Conservation (phyloP, 2,329 filamentous ascomycete species). For the Pyrenophora teres region DNA sequence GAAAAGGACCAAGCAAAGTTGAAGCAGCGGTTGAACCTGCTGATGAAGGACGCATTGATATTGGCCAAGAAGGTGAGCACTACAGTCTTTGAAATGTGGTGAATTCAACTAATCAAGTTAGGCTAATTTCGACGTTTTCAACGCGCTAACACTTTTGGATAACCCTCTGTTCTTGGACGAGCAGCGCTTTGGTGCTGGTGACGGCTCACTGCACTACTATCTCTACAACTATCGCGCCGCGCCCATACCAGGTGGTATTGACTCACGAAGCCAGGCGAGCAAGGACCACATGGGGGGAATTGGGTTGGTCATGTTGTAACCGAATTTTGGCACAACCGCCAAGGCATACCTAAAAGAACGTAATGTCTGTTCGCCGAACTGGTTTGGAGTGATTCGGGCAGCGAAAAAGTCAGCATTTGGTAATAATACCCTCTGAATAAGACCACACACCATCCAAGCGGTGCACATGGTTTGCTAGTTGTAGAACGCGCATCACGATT, state of each 20-base stretch:
- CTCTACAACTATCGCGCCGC: conserved; percentile 94
- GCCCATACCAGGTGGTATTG: conserved; percentile 82
- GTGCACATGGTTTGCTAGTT: too few relatives aligned
- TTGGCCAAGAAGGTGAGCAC: conserved; percentile 73
- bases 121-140: conserved; percentile 92
- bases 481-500: too few relatives aligned
- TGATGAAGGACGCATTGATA: conserved; percentile 85
- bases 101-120: conserved; percentile 30
- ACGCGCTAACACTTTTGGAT: conserved; percentile 89
- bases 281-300: conserved; percentile 80
- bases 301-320: conserved; percentile 80
- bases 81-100: background rate
- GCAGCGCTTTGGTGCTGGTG: conserved; percentile 92
- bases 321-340: background rate
- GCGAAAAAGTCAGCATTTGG: background rate
- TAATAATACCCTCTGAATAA: background rate
- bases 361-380: background rate
- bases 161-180: conserved; percentile 92
- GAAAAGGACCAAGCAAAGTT: conserved; percentile 62
- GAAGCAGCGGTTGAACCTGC: conserved; percentile 76
- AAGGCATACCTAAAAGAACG: background rate
- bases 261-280: conserved; percentile 78
- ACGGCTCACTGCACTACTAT: conserved; percentile 95
- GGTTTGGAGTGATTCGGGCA: too few relatives aligned
- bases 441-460: background rate